Evolutionary conservation across 257 asterid species (phyloP).

Genomic region (Solanum etuberosum): DNA sequence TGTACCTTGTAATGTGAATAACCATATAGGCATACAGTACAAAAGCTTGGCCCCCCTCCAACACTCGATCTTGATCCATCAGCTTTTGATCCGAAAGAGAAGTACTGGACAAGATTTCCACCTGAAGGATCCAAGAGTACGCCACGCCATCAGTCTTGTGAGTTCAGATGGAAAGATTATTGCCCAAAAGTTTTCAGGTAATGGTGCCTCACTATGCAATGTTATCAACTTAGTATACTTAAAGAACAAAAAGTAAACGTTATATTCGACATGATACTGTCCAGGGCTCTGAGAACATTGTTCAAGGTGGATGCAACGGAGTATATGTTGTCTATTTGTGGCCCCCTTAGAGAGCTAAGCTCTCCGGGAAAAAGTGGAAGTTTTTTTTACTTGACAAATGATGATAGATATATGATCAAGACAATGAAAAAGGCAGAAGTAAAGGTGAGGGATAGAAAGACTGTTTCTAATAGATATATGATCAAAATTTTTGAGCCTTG

Average conservation of each 20-base stretch:
- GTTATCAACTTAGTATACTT: neutral
- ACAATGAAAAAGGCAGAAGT: constrained; percentile 97
- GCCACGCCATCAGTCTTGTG: constrained; percentile 79
- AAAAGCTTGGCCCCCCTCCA: constrained; percentile 77
- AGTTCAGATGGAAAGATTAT: constrained; percentile 92
- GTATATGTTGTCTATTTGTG: constrained; percentile 92
- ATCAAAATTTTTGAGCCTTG: neutral
- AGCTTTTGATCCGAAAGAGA: constrained; percentile 86
- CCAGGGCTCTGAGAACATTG: constrained; percentile 68
- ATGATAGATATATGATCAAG: constrained; percentile 95
- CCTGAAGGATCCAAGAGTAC: constrained; percentile 82
- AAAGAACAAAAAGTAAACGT: neutral
- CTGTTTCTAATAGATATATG: neutral
- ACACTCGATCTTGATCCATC: constrained; percentile 77
- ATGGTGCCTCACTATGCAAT: neutral
- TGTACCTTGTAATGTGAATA: neutral
- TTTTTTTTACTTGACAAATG: constrained; percentile 84
- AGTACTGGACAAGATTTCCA: constrained; percentile 91
- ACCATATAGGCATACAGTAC: constrained; percentile 75
- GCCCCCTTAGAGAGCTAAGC: constrained; percentile 83
- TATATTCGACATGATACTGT: neutral
- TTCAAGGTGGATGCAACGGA: constrained; percentile 97
- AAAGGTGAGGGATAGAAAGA: constrained; percentile 32
- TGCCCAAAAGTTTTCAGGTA: constrained; percentile 96
- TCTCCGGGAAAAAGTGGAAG: constrained; percentile 97